Percentiles rank a stretch among this genome's conserved stretches.
These are phyloP conservation scores for Leptomonas pyrrhocoris DNA, from an alignment of 208 protist species.

Conservation along the genomic window DNA sequence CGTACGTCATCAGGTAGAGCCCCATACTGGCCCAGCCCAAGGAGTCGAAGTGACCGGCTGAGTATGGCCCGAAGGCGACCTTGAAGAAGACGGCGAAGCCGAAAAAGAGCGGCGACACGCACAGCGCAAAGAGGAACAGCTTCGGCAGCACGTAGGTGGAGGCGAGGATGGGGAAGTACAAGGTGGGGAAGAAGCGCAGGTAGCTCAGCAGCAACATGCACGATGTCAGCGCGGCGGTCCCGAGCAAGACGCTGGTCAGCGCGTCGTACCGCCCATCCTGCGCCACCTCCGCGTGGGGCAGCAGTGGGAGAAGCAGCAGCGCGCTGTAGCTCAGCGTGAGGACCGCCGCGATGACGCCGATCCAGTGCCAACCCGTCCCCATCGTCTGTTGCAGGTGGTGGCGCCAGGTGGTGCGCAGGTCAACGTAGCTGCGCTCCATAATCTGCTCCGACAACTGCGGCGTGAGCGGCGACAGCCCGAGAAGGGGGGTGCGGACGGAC, in stretches of 20 bases:
- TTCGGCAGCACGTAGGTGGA: slow-evolving; percentile 45
- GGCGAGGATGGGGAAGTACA: slow-evolving; percentile 54
- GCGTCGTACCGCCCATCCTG: slow-evolving; percentile 28
- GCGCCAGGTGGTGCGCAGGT: slow-evolving; percentile 44
- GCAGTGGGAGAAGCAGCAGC: slow-evolving; percentile 30
- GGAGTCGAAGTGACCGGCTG: slow-evolving; percentile 39
- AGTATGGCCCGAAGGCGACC: slow-evolving; percentile 61
- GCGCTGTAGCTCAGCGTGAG: slow-evolving; percentile 35
- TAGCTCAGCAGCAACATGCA: slow-evolving; percentile 53
- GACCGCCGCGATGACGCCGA: slow-evolving; percentile 32
- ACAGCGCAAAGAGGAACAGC: slow-evolving; percentile 45
- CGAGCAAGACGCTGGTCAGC: slow-evolving; percentile 41
- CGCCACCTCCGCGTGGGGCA: slow-evolving; percentile 14
- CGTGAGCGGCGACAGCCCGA: slow-evolving; percentile 6
- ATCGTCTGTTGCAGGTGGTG: slow-evolving; percentile 47
- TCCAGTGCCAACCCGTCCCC: slow-evolving; percentile 52
- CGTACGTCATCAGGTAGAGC: slow-evolving; percentile 64
- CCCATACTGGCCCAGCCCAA: slow-evolving; percentile 46
- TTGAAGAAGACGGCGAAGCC: slow-evolving; percentile 56
- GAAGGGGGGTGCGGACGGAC: background rate
- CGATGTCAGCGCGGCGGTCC: slow-evolving; percentile 40
- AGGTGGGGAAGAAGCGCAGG: slow-evolving; percentile 53
- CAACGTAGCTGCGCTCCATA: slow-evolving; percentile 46
- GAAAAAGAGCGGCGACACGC: slow-evolving; percentile 51
- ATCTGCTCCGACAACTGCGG: slow-evolving; percentile 31